Base-by-base conservation (phyloP, 1,284 basidiomycete species). In the Ceratobasidium sp. region DNA sequence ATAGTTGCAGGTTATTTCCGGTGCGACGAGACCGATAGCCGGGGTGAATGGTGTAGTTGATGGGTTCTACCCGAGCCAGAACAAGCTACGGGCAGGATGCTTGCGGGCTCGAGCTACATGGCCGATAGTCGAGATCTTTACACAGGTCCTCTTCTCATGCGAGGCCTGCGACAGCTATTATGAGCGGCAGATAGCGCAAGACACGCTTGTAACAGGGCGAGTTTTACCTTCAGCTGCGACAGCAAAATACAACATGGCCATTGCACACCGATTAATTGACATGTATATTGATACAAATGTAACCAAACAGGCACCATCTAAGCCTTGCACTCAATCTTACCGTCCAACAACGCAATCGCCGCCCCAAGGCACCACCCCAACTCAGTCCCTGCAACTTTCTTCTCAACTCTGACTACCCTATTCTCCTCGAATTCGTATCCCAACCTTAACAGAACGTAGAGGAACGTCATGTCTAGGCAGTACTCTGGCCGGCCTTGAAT, bases 391-490 rank as follows among this genome's bases (percentile, higher is more conserved):
- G 87, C 87, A 59, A 99, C 87, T 86, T 93, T 90, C 86, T 98
- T 98, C 79, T 90, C 96, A 49, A 96, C 88, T 81, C 86, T 85
- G 48, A 96, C 87, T 77, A 89, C 86, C 76, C 93, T 83, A 48
- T 84, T 85, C 49, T 88, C 89, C 27, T 82, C 84, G 80, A 97
- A 90, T 84, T 95, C 95, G 82, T 96, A 94, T 61, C 93, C 90
- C 0, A 96, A 85, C 74, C 91, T 87, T 68, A 99, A 83, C 76
- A 99, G 82, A 46, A 89, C 91, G 80, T 98, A 90, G 94, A 97
- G 95, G 82, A 96, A 99, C 43, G 95, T 98, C 80, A 98, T 82
- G 83, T 99, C 97, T 59, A 98, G 86, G 82, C 97, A 99, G 84
- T 92, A 95, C 84, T 98, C 97, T 0, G 97, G 96, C 11, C 95